Evolutionary conservation across 1,284 basidiomycete species (phyloP), one percentile per base, ranked within the genome.

Genomic region (Boletellus deceptivus): DNA sequence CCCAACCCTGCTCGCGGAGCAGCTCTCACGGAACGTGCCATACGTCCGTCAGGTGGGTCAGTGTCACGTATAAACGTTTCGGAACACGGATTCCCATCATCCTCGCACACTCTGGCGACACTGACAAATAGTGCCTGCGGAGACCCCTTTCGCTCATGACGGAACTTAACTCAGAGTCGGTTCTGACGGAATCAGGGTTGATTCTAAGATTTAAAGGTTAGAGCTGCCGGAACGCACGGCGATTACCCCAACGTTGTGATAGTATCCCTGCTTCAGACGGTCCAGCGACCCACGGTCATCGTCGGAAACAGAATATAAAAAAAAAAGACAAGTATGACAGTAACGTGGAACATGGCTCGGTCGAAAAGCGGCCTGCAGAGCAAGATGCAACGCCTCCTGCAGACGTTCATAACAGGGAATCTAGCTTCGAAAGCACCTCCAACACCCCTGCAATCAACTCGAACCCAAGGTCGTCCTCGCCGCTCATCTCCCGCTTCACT

Each of bases 401-500:
- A 18, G 22, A 42, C 17, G 40, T 34, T 76, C 67, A 82, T 61
- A 86, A 70, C 65, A 94, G 70, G 56, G 89, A 92, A 73, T 95
- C 92, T 69, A 95, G 78, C 65, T 91, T 86, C 51, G 87, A 87
- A 59, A 95, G 81, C 45, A 96, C 93, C 73, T 95, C 92, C 55
- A 97, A 72, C 39, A 96, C 93, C 0, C 91, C 93, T 4, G 91
- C 90, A 16, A 97, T 76, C 48, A 96, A 78, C 75, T 98, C 94
- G 55, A 95, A 89, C 49, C 86, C 85, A 45, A 88, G 70, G 68
- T 98, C 94, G 59, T 88, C 83, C 54, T 82, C 74, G 75, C 78
- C 46, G 68, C 74, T 48, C 62, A 80, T 80, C 78, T 93, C 91
- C 67, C 84, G 84, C 67, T 83, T 82, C 33, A 87, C 91, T 67